Conservation (phyloP, 768 basidiomycete species). For the Agrocybe praecox region DNA sequence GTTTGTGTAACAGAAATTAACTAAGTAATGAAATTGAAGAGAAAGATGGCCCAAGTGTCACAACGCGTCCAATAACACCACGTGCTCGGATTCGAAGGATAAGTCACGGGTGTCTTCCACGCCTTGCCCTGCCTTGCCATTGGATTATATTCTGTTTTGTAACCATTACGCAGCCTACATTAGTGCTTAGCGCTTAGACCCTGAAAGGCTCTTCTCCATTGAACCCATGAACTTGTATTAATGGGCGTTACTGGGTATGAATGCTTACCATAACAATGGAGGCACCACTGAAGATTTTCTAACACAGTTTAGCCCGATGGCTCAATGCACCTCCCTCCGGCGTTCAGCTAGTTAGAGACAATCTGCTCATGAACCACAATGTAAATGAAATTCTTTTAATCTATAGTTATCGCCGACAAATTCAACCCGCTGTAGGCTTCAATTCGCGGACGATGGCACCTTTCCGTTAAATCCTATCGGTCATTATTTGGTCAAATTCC, state of each 20-base stretch:
- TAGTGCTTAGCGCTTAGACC: no score
- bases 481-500: constrained; percentile 65
- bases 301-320: constrained; percentile 72
- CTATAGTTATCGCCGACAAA: constrained; percentile 6
- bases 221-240: not conserved
- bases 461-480: constrained; percentile 73
- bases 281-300: not conserved
- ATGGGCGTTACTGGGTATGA: constrained; percentile 70
- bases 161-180: no score
- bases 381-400: constrained; percentile 32
- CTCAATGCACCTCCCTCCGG: constrained; percentile 79
- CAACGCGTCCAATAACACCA: constrained; percentile 29
- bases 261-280: not conserved
- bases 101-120: no score
- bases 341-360: constrained; percentile 66
- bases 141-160: no score
- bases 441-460: constrained; percentile 64
- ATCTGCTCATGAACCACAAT: constrained; percentile 72
- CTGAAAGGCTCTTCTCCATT: no score
- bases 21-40: no score
- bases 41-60: no score
- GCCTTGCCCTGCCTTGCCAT: no score
- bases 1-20: no score
- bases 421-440: constrained; percentile 46
- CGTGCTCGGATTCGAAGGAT: no score